Evolutionary conservation across 192 early-diverging fungal genomes (phyloP), one percentile per base, ranked within the genome.

Genomic region (Chytriomyces confervae): DNA sequence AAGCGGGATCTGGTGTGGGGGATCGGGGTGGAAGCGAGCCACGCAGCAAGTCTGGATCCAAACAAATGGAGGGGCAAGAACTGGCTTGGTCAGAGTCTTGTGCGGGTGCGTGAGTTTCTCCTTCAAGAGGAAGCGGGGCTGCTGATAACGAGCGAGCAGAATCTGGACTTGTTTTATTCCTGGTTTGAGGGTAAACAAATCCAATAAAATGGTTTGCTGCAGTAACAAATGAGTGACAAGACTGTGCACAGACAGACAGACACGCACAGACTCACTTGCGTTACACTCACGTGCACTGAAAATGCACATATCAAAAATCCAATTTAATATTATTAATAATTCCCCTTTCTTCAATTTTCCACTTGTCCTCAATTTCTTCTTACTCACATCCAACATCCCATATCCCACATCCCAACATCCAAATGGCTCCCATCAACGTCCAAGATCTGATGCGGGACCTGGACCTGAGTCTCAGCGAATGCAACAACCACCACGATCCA

Each of bases 1-100:
- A 11, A 20, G 7, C 16, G 50, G 18, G 69, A 71, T 43, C 2
- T 27, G 7, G 8, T 71, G 47, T 71, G 69, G 69, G 69, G 69
- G 1, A 71, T 71, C 6, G 69, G 69, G 2, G 69, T 43, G 18
- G 53, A 16, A 43, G 69, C 69, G 2, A 61, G 16, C 2, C 8
- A 71, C 2, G 5, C 47, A n/a, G 69, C 50, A 2, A 18, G 50
- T 7, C 11, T 71, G 23, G 9, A 36, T 51, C 69, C 69, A 18
- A 9, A 51, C 27, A 23, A 23, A 36, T 71, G 69, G 69, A 23
- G 20, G 29, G 69, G 69, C 8, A 7, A 16, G 27, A 71, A 71
- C 27, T 48, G 57, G 69, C 29, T 71, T 48, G 69, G 69, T 13
- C 9, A 53, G 29, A 60, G 50, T 51, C 45, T 8, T 48, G 27